Base-by-base conservation (phyloP, 1,139 yeast genomes). In the Geotrichum carabidarum region DNA sequence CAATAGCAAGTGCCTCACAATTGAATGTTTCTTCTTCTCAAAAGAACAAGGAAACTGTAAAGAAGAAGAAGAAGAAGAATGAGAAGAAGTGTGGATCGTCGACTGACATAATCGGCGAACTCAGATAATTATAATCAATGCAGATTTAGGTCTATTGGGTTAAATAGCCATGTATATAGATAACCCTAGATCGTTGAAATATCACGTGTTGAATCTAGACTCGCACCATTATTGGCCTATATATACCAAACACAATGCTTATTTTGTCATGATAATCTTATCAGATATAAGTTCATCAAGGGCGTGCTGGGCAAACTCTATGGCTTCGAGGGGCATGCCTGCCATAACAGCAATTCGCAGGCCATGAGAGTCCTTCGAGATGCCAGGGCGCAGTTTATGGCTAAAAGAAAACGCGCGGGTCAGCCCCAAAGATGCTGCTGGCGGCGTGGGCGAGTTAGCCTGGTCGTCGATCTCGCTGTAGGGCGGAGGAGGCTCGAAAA, bases 331-430 rank as follows among this genome's bases (percentile, higher is more conserved):
- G 0, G 98, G 97, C 60, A 89, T 86, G 0, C 96, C 96, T 0
- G 54, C 48, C 51, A 51, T 43, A 9, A 35, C 76, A 0, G 97
- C 98, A 8, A 90, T 89, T 56, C 82, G 82, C n/a, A 90, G 71
- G 0, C 97, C 98, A 68, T 86, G 88, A 0, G 96, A 87, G 56
- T 84, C 78, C 8, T 75, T 77, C 61, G 93, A 82, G 6, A 93
- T 80, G 0, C 99, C 99, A 1, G 79, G 79, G 44, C 73, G 75
- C 37, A 93, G 71, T 46, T 74, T 72, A 68, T 89, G 93, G 62
- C 85, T 81, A 58, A 88, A 84, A 31, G 59, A 57, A 43, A 68
- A 58, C 9, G 58, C 61, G 7, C 55, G 40, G 9, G 45, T 42
- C 32, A 51, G 34, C 8, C 44, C 43, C 7, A 3, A 27, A 32